Base-by-base conservation (phyloP, 805 yeast species). In the Pichia gijzeniarum region DNA sequence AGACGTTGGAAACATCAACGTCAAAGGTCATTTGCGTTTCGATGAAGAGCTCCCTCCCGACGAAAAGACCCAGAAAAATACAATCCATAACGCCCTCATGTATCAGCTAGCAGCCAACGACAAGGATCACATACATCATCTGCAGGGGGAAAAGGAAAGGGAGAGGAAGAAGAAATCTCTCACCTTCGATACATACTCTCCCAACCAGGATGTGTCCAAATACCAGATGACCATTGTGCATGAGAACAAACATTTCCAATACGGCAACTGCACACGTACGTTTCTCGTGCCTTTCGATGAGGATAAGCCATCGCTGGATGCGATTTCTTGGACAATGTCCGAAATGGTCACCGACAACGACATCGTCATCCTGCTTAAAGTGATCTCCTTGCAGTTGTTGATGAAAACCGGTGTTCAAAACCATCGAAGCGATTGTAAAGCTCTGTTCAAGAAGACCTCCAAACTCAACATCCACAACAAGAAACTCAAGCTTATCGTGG, bases 341-440 rank as follows among this genome's bases (percentile, higher is more conserved):
- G 70, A 72, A 46, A 58, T 73, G 45, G 58, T 68, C 16, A 63
- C 59, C 20, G 74, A 73, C 45, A 72, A 73, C 18, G 78, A 73
- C 49, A 73, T 71, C 18, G 52, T 74, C 5, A 70, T 74, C 2
- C 68, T 74, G 33, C 52, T 73, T 17, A 59, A 72, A 27, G 77
- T 70, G 5, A 53, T 73, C 5, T 67, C 72, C 4, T 63, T 64
- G 20, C 63, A 59, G 32, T 50, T 55, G 18, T 49, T 47, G 12
- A 34, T 54, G 48, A 45, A 40, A n/a, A 41, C 34, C 17, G 59
- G 59, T 3, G 52, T 54, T 40, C 43, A 47, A 14, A 50, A 53
- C 10, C 70, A 71, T 48, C 55, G 65, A 20, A 53, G 53, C 16
- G 67, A 67, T 25, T 73, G 72, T 16, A 57, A 60, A 33, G 53